A percentile compares a stretch with the other conserved stretches of the same genome.
phyloP scores from a whole-genome alignment of 2,329 filamentous ascomycete genomes.

The Amphichorda felina region DNA sequence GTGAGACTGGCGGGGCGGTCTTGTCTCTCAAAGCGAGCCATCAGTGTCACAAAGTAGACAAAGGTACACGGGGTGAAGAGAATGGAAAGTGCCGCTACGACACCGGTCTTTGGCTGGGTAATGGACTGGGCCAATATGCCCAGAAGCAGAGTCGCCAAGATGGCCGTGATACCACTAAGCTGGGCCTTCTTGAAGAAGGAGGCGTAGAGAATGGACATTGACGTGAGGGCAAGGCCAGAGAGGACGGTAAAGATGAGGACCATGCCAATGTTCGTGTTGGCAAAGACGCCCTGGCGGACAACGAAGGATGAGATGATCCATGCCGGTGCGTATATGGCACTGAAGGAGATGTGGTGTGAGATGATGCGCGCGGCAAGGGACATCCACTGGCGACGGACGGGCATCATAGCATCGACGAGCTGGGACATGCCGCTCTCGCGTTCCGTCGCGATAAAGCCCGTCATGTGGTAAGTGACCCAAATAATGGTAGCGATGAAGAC shows the following conservation, averaged over 20 bases:
- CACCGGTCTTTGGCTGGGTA: constrained; percentile 45
- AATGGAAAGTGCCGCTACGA: constrained; percentile 58
- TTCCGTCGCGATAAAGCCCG: constrained; percentile 76
- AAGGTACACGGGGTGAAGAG: constrained; percentile 84
- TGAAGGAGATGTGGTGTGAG: constrained; percentile 70
- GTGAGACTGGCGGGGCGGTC: constrained; percentile 48
- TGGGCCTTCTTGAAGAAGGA: constrained; percentile 81
- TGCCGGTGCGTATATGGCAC: constrained; percentile 66
- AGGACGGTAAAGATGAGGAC: constrained; percentile 66
- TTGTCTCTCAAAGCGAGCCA: constrained; percentile 64
- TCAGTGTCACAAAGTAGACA: constrained; percentile 64
- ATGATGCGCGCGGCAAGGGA: constrained; percentile 67
- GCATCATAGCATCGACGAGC: constrained; percentile 85
- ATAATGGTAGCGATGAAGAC: constrained; percentile 71
- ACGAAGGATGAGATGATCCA: constrained; percentile 70
- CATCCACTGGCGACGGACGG: constrained; percentile 61
- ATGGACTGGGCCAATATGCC: constrained; percentile 74
- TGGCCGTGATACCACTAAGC: constrained; percentile 71
- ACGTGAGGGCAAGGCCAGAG: constrained; percentile 64
- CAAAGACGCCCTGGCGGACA: constrained; percentile 51
- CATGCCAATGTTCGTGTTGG: constrained; percentile 49
- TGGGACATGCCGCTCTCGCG: constrained; percentile 80
- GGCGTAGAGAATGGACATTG: constrained; percentile 69
- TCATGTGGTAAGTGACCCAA: constrained; percentile 76
- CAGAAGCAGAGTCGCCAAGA: constrained; percentile 61